Evolutionary conservation across 1,139 yeast genomes (phyloP).

Genomic region (Casaregolazyma suthepensis): DNA sequence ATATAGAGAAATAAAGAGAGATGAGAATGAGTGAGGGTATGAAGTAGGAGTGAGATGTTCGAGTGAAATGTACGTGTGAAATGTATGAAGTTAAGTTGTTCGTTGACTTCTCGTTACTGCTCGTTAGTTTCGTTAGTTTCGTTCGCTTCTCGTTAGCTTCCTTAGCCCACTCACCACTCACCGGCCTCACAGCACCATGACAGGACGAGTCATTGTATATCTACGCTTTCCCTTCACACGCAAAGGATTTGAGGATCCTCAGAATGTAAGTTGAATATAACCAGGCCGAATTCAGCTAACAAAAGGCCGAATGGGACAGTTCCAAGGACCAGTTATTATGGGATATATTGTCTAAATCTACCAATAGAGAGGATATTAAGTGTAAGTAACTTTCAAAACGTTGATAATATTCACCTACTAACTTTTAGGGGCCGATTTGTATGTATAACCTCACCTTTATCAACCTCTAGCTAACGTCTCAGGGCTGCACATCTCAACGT

Average conservation of each 20-base stretch:
- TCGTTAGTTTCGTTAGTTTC: too few relatives aligned
- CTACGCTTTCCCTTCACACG: constrained; percentile 38
- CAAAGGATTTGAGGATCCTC: constrained; percentile 38
- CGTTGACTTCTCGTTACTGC: background rate
- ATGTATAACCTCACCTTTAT: background rate
- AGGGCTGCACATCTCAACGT: constrained; percentile 33
- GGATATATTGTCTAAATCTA: constrained; percentile 35
- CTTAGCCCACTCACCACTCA: background rate
- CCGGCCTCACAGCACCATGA: background rate
- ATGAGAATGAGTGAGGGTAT: too few relatives aligned
- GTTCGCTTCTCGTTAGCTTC: too few relatives aligned
- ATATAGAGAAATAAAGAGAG: background rate
- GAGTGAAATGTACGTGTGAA: too few relatives aligned
- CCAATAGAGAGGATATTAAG: constrained; percentile 35
- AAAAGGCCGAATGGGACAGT: constrained; percentile 35
- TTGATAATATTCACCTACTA: background rate
- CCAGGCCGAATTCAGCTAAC: background rate
- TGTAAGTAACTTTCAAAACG: constrained; percentile 28
- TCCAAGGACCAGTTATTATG: constrained; percentile 39
- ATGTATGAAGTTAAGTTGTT: too few relatives aligned
- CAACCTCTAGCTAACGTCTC: constrained; percentile 5
- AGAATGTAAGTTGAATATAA: constrained; percentile 24
- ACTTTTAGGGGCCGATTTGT: constrained; percentile 9
- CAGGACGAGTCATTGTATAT: constrained; percentile 28
- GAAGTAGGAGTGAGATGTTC: too few relatives aligned